These are phyloP conservation scores for Arctium lappa DNA, from an alignment of 129 eudicot genomes.

Conservation along the genomic window DNA sequence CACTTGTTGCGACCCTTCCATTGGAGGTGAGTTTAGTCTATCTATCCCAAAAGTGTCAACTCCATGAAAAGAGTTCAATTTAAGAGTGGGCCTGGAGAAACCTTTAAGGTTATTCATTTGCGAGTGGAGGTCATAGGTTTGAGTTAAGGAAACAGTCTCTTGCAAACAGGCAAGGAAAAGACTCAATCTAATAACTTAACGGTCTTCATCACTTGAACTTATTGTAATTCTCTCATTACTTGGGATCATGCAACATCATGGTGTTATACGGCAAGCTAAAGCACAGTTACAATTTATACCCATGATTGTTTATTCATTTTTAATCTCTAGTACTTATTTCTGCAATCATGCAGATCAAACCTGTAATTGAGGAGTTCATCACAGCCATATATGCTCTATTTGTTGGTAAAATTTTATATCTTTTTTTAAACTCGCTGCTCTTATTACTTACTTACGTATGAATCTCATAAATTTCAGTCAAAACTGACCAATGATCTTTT, in stretches of 20 bases:
- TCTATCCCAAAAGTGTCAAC: not conserved
- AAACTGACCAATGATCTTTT: not conserved
- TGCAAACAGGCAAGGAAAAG: not conserved
- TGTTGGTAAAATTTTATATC: constrained; percentile 43
- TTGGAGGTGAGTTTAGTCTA: constrained; percentile 69
- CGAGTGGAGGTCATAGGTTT: constrained; percentile 1
- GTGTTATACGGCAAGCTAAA: constrained; percentile 1
- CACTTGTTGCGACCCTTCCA: constrained; percentile 95
- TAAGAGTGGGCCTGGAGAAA: not conserved
- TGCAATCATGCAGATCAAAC: constrained; percentile 53
- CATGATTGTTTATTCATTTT: constrained; percentile 7
- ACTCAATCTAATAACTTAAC: not conserved
- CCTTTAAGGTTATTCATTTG: not conserved
- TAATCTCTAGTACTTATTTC: constrained; percentile 11
- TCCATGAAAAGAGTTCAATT: not conserved
- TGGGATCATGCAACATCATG: not conserved
- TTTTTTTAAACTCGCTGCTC: not conserved
- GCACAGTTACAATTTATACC: not conserved
- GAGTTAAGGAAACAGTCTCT: not conserved
- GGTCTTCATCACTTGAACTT: not conserved
- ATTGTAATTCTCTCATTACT: not conserved
- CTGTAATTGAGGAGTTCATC: constrained; percentile 85
- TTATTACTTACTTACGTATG: not conserved
- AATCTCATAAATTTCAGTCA: constrained; percentile 1
- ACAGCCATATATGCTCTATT: constrained; percentile 57